Conservation (phyloP, 1,284 basidiomycete species). For the Trametes versicolor region DNA sequence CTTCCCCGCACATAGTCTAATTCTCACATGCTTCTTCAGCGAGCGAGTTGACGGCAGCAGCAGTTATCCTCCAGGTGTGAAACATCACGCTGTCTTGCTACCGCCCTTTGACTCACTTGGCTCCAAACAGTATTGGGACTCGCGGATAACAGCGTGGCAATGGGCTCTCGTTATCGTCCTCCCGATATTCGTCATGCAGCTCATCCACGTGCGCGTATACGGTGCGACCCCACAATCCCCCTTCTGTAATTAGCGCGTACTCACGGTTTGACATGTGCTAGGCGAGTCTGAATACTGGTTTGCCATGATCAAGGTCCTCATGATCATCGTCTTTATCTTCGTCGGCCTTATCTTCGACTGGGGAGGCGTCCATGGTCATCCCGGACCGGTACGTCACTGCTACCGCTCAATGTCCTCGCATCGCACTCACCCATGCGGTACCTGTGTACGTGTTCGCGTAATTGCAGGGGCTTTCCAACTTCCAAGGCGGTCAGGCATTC, state of each 20-base stretch:
- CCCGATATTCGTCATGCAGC: slow-evolving; percentile 55
- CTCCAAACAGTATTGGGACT: slow-evolving; percentile 50
- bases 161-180: slow-evolving; percentile 62
- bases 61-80: slow-evolving; percentile 52
- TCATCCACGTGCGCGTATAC: slow-evolving; percentile 58
- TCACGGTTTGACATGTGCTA: slow-evolving; percentile 12
- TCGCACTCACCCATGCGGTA: neutral
- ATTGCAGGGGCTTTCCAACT: slow-evolving; percentile 60
- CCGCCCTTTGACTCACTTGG: neutral
- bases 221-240: slow-evolving; percentile 44
- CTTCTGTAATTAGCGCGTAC: neutral
- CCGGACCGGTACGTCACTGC: slow-evolving; percentile 53
- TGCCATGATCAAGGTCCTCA: slow-evolving; percentile 45
- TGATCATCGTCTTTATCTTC: slow-evolving; percentile 46
- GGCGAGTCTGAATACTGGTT: slow-evolving; percentile 48
- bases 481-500: slow-evolving; percentile 60
- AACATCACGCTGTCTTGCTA: too few relatives aligned
- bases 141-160: slow-evolving; percentile 56
- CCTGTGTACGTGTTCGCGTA: neutral
- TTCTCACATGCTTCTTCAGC: slow-evolving; percentile 38
- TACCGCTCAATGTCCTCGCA: neutral
- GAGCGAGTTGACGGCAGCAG: slow-evolving; percentile 55
- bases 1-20: neutral
- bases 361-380: slow-evolving; percentile 63
- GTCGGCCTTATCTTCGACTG: slow-evolving; percentile 57